These are phyloP conservation scores for Porcisia deanei DNA, from an alignment of 208 protist genomes.

Conservation along the genomic window DNA sequence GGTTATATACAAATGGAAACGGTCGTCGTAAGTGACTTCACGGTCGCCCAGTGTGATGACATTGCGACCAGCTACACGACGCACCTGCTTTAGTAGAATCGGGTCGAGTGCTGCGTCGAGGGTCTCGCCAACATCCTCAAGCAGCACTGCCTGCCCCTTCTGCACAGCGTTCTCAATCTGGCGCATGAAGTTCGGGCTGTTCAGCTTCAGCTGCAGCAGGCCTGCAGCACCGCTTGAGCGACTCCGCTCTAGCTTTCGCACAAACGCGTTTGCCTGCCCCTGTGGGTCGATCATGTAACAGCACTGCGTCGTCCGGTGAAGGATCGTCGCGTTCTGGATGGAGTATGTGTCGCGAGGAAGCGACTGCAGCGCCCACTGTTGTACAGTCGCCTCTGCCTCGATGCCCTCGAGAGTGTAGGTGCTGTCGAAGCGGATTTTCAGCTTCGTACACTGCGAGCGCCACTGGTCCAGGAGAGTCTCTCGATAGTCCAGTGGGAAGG, in stretches of 20 bases:
- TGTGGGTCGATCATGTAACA: conserved; percentile 95
- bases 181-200: conserved; percentile 90
- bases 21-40: conserved; percentile 93
- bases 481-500: conserved; percentile 86
- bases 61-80: conserved; percentile 79
- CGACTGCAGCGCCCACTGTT: conserved; percentile 93
- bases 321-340: conserved; percentile 91
- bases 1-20: conserved; percentile 95
- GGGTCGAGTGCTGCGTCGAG: conserved; percentile 96
- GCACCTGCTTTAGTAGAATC: conserved; percentile 93
- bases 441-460: conserved; percentile 53
- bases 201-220: conserved; percentile 92
- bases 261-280: conserved; percentile 94
- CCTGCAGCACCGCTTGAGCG: conserved; percentile 53
- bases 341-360: conserved; percentile 94
- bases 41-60: conserved; percentile 93
- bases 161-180: conserved; percentile 93
- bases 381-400: conserved; percentile 85
- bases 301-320: conserved; percentile 84
- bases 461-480: conserved; percentile 64
- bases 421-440: conserved; percentile 64
- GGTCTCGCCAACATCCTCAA: conserved; percentile 95
- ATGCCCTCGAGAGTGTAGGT: conserved; percentile 87
- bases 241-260: conserved; percentile 85
- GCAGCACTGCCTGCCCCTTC: conserved; percentile 93